Percentiles rank a stretch among this genome's conserved stretches.
phyloP scores from a whole-genome alignment of 148 eudicot species.

The Vaccinium myrtillus region DNA sequence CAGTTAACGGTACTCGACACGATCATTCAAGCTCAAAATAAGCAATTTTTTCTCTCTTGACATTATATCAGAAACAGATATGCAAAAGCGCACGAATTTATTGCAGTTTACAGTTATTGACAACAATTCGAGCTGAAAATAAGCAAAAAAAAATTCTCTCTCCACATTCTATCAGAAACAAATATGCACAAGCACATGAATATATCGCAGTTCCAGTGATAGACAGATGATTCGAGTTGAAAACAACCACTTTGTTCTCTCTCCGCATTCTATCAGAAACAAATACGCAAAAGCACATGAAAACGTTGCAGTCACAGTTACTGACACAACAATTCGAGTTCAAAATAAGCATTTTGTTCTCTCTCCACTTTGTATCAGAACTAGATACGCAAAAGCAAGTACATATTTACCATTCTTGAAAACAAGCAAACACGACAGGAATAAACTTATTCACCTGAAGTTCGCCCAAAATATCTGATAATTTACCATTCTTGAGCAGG shows the following conservation, averaged over 20 bases:
- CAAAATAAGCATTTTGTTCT: not conserved
- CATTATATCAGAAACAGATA: not conserved
- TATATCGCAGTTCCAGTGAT: not conserved
- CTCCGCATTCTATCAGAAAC: no score
- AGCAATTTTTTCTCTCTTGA: not conserved
- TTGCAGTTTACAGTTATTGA: not conserved
- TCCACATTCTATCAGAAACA: not conserved
- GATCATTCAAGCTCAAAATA: not conserved
- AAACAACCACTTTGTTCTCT: not conserved
- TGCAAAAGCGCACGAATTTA: not conserved
- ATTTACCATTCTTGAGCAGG: slow-evolving; percentile 60
- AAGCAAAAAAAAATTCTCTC: not conserved
- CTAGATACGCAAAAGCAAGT: not conserved
- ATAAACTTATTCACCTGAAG: slow-evolving; percentile 53
- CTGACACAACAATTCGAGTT: not conserved
- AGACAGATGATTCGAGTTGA: no score
- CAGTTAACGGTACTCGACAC: not conserved
- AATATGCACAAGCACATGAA: not conserved
- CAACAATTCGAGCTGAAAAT: not conserved
- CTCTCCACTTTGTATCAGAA: not conserved
- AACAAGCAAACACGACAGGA: not conserved
- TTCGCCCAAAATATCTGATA: slow-evolving; percentile 76
- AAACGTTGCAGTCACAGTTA: not conserved
- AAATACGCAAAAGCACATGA: not conserved
- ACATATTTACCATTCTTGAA: not conserved